phyloP scores from a whole-genome alignment of 208 protist species.

The Histomonas meleagridis region DNA sequence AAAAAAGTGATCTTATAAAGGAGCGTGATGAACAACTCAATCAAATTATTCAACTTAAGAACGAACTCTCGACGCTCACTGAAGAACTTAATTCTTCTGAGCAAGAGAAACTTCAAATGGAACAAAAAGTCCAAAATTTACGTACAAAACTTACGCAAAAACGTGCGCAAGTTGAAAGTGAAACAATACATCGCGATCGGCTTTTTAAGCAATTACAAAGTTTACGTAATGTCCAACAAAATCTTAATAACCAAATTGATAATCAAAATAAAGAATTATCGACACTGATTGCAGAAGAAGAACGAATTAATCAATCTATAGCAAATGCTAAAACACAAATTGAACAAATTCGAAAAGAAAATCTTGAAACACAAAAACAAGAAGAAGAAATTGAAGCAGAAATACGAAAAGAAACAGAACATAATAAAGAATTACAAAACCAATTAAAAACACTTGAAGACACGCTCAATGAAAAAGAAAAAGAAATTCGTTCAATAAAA shows the following conservation, averaged over 20 bases:
- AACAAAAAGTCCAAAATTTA: conserved; percentile 37
- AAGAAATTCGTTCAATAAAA: conserved; percentile 16
- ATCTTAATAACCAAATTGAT: not conserved
- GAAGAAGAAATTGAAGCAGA: conserved; percentile 34
- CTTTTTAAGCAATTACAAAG: conserved; percentile 9
- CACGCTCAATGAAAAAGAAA: conserved; percentile 17
- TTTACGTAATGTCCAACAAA: not conserved
- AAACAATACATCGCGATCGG: not conserved
- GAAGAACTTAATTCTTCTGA: not conserved
- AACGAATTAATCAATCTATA: not conserved
- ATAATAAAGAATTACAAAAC: conserved; percentile 34
- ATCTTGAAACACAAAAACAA: not conserved
- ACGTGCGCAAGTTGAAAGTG: conserved; percentile 16
- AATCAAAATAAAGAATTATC: conserved; percentile 27
- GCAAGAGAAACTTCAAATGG: conserved; percentile 9
- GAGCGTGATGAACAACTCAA: conserved; percentile 62
- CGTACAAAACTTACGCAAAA: not conserved
- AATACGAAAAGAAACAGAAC: not conserved
- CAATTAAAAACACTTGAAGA: conserved; percentile 10
- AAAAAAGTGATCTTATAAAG: conserved; percentile 71
- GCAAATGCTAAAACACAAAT: not conserved
- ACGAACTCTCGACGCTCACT: not conserved
- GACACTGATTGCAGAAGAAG: not conserved
- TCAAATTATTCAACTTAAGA: conserved; percentile 26
- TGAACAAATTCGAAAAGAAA: not conserved